Percentiles rank a stretch among this genome's conserved stretches.
phyloP scores from a whole-genome alignment of 2,329 filamentous ascomycete species.

The Fusarium sp. region DNA sequence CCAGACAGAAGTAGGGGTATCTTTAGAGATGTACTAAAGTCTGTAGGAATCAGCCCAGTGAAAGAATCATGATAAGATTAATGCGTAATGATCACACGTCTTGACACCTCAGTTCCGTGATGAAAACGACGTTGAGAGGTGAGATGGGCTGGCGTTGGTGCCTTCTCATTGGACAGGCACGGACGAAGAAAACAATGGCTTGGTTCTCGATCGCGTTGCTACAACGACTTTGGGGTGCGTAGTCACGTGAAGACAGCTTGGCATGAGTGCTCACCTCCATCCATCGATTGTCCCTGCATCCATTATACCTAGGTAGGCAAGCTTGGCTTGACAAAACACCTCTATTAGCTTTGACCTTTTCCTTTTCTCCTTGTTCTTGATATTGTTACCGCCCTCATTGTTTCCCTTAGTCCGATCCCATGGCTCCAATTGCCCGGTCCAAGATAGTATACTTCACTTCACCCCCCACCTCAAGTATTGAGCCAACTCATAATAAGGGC shows the following conservation, averaged over 20 bases:
- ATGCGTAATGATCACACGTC: background rate
- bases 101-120: background rate
- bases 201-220: constrained; percentile 12
- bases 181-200: constrained; percentile 27
- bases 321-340: background rate
- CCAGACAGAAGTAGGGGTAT: constrained; percentile 11
- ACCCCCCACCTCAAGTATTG: too few relatives aligned
- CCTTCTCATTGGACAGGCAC: constrained; percentile 13
- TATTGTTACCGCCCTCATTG: too few relatives aligned
- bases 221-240: constrained; percentile 17
- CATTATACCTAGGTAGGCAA: too few relatives aligned
- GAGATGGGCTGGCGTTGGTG: background rate
- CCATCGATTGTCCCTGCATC: too few relatives aligned
- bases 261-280: too few relatives aligned
- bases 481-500: too few relatives aligned
- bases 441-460: too few relatives aligned
- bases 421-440: background rate
- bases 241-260: background rate
- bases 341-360: too few relatives aligned
- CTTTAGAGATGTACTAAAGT: background rate
- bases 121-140: constrained; percentile 11
- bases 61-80: background rate
- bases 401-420: background rate
- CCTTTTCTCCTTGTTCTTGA: too few relatives aligned
- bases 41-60: background rate